Percentiles rank a stretch among this genome's conserved stretches.
These are phyloP conservation scores for Penicillium salamii DNA, from an alignment of 495 filamentous ascomycete genomes.

Conservation along the genomic window DNA sequence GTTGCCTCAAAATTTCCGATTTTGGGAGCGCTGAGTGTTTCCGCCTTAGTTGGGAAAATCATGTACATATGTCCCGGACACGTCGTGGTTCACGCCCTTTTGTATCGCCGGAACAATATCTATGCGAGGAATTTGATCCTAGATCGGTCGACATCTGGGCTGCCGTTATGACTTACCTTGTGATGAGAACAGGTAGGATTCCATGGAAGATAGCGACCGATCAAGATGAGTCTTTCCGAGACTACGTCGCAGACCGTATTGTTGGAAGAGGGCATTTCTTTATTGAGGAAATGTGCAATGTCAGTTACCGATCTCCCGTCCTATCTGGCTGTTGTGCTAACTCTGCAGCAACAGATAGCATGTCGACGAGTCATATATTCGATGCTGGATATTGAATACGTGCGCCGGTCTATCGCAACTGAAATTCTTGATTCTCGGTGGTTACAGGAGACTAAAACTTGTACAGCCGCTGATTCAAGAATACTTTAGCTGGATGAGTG, in stretches of 20 bases:
- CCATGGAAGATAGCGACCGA: conserved; percentile 83
- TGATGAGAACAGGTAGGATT: conserved; percentile 84
- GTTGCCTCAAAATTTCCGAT: conserved; percentile 76
- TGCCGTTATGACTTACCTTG: conserved; percentile 90
- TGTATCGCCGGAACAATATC: conserved; percentile 84
- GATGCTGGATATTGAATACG: conserved; percentile 4
- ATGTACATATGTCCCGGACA: conserved; percentile 84
- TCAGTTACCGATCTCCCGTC: conserved; percentile 38
- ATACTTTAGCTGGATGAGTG: not conserved
- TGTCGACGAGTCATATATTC: conserved; percentile 4
- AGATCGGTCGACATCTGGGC: conserved; percentile 88
- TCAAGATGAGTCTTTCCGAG: conserved; percentile 81
- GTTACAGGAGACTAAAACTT: not conserved
- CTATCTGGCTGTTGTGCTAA: not conserved
- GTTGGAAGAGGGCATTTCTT: conserved; percentile 81
- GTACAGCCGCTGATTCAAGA: not conserved
- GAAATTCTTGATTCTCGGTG: conserved; percentile 3
- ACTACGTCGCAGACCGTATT: conserved; percentile 74
- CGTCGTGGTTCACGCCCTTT: conserved; percentile 85
- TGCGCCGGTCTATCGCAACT: not conserved
- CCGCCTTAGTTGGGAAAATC: conserved; percentile 77
- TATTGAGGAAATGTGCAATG: conserved; percentile 79
- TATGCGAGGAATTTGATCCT: conserved; percentile 83
- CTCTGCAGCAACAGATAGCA: not conserved
- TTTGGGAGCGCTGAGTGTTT: conserved; percentile 66